Conservation (phyloP, 352 stramenopile species). For the Pythium rhizo-oryzae region DNA sequence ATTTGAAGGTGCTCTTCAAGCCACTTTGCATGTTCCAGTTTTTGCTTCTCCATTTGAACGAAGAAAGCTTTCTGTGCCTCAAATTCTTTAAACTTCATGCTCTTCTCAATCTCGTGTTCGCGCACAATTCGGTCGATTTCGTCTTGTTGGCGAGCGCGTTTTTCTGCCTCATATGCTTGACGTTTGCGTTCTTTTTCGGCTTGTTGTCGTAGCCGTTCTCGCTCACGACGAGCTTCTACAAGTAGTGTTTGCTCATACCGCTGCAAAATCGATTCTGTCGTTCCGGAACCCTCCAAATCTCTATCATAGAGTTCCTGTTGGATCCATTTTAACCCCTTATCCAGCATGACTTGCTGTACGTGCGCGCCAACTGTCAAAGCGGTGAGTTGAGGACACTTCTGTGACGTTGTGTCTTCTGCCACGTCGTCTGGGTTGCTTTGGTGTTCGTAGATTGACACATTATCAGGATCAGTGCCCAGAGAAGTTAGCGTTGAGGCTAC, state of each 20-base stretch:
- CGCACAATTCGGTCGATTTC: slow-evolving; percentile 39
- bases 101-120: slow-evolving; percentile 37
- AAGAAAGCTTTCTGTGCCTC: slow-evolving; percentile 57
- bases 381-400: neutral
- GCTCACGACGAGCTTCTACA: slow-evolving; percentile 34
- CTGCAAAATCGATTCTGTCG: slow-evolving; percentile 44
- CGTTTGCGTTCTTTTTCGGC: slow-evolving; percentile 16
- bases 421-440: too few relatives aligned
- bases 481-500: too few relatives aligned
- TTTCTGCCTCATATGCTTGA: slow-evolving; percentile 34
- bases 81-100: slow-evolving; percentile 50
- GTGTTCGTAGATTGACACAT: too few relatives aligned
- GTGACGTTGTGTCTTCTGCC: too few relatives aligned
- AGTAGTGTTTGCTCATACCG: slow-evolving; percentile 44
- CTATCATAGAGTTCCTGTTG: slow-evolving; percentile 84
- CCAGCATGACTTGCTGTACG: slow-evolving; percentile 36
- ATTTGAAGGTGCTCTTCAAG: slow-evolving; percentile 55
- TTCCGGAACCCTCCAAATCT: slow-evolving; percentile 57
- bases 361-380: slow-evolving; percentile 8
- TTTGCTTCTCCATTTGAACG: slow-evolving; percentile 61
- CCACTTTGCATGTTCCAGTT: slow-evolving; percentile 36
- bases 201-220: neutral
- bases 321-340: slow-evolving; percentile 65
- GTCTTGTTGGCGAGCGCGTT: slow-evolving; percentile 44
- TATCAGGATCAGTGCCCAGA: neutral